A percentile compares a stretch with the other conserved stretches of the same genome.
Conservation (phyloP, 257 asterid genomes). For the Oldenlandia corymbosa region DNA sequence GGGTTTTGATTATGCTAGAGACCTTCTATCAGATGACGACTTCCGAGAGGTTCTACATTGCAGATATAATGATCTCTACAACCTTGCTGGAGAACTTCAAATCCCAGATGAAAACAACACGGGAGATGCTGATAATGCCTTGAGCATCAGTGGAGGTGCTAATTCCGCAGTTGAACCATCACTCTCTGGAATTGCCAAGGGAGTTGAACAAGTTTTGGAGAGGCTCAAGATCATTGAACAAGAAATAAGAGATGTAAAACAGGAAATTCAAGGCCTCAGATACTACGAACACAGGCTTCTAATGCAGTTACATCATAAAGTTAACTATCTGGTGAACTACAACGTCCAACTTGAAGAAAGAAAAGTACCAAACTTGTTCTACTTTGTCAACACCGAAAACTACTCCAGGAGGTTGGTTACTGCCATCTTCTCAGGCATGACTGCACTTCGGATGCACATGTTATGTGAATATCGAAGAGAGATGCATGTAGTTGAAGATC, state of each 20-base stretch:
- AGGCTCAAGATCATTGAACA: conserved; percentile 79
- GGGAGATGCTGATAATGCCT: conserved; percentile 18
- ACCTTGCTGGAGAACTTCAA: conserved; percentile 82
- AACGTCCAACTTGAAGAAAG: conserved; percentile 65
- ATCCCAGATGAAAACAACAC: conserved; percentile 46
- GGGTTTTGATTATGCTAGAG: conserved; percentile 72
- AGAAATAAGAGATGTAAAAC: conserved; percentile 76
- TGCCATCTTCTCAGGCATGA: conserved; percentile 68
- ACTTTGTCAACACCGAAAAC: conserved; percentile 60
- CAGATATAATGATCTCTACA: conserved; percentile 69
- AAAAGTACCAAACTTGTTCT: conserved; percentile 76
- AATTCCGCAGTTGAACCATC: conserved; percentile 55
- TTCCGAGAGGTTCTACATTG: conserved; percentile 78
- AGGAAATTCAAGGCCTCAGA: conserved; percentile 82
- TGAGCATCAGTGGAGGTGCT: conserved; percentile 35
- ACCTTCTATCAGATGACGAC: conserved; percentile 77
- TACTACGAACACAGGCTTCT: conserved; percentile 77
- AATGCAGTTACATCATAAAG: conserved; percentile 56
- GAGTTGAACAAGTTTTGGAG: conserved; percentile 71
- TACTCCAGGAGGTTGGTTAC: conserved; percentile 76
- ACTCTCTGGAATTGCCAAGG: conserved; percentile 73
- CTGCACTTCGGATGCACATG: conserved; percentile 70
- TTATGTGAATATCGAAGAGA: conserved; percentile 70
- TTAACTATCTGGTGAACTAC: conserved; percentile 71
- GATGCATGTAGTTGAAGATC: conserved; percentile 81